Conservation (phyloP, 768 basidiomycete genomes). For the Candolleomyces aberdarensis region DNA sequence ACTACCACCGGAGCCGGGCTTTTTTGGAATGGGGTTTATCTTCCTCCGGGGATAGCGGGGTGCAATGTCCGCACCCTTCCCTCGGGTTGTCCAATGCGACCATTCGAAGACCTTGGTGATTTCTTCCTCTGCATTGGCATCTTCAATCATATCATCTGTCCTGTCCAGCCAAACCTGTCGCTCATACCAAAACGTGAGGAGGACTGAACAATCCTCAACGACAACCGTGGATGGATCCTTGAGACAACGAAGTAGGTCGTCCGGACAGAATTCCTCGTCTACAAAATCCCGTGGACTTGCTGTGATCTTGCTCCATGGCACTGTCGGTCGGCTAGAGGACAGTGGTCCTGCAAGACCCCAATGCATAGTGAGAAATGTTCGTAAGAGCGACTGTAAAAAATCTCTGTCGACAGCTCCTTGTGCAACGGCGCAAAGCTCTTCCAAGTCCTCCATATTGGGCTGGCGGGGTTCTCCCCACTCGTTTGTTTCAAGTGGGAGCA, state of each 20-base stretch:
- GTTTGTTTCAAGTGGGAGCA: neutral
- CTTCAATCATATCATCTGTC: no score
- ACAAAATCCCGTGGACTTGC: neutral
- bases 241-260: neutral
- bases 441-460: neutral
- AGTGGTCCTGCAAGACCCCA: neutral
- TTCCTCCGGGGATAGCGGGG: no score
- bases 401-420: neutral
- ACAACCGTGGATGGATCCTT: neutral
- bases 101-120: neutral
- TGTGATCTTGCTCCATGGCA: neutral
- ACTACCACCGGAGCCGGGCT: no score
- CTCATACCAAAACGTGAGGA: neutral
- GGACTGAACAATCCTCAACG: neutral
- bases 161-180: neutral
- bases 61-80: neutral
- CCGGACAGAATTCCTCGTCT: neutral
- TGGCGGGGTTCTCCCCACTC: neutral
- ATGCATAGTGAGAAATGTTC: neutral
- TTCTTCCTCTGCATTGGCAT: no score
- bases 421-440: neutral
- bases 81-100: neutral
- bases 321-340: neutral
- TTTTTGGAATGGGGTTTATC: no score
- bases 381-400: neutral